Base-by-base conservation (phyloP, 2,329 filamentous ascomycete genomes). In the Aspergillus niger region DNA sequence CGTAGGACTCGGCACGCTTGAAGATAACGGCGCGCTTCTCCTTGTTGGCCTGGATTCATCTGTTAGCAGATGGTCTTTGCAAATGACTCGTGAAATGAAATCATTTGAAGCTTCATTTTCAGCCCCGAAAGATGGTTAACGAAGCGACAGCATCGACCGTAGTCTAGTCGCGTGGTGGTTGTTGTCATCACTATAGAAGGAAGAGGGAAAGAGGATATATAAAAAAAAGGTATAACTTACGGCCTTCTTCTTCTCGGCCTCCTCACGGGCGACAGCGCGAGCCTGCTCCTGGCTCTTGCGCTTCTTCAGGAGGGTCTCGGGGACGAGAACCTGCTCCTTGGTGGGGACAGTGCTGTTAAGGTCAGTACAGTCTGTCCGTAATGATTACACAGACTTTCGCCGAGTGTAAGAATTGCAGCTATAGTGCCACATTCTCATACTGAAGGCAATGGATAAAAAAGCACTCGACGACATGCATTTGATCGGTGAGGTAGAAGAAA, bases 261-360 rank as follows among this genome's bases (percentile, higher is more conserved):
- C 91, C 69, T 90, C 86, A 72, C 86, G 82, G 80, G 89, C 90
- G 83, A 94, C 91, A 81, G 95, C 93, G 81, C 93, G 91, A 80
- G 93, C 92, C 89, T 97, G 97, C 89, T 99, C 95, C 85, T 97
- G 94, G 82, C 88, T 92, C 92, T 99, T 99, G 86, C 95, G 91
- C 92, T 99, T 99, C 91, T 99, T 99, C 82, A 99, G 89, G 77
- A 99, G 91, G 76, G 95, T 99, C 91, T 99, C 95, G 74, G 95
- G 95, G 79, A 98, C 92, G 81, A 98, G 86, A 81, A 99, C 89
- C 82, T 98, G 91, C 82, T 97, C 91, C 82, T 93, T 84, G 81
- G 92, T 96, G 72, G 95, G 92, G 78, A 97, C 91, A 83, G 88
- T 89, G 84, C 92, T 97, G 79, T 77, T 79, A 69, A 79, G 75